phyloP scores from a whole-genome alignment of 306 rosid species.

The Hippophae tibetana region DNA sequence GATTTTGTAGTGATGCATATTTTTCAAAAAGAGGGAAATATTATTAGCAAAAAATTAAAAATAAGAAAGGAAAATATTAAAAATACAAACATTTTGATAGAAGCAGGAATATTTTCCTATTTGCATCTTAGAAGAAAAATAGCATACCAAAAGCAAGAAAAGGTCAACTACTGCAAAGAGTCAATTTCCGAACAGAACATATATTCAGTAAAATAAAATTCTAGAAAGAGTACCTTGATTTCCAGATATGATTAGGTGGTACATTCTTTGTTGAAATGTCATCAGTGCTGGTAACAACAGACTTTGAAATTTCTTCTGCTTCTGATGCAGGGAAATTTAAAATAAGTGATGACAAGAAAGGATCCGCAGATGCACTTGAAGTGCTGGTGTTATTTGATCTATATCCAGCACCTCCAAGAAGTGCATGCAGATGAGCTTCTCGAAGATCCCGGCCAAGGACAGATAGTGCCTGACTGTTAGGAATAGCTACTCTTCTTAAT shows the following conservation, averaged over 20 bases:
- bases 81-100: too few species aligned
- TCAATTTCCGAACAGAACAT: too few species aligned
- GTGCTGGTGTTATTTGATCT: conserved; percentile 47
- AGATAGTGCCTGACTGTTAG: conserved; percentile 64
- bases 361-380: conserved; percentile 65
- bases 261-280: conserved; percentile 42
- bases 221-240: conserved; percentile 59
- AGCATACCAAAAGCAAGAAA: too few species aligned
- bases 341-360: conserved; percentile 77
- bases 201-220: background rate
- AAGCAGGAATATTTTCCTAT: too few species aligned
- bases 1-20: too few species aligned
- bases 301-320: conserved; percentile 83
- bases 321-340: conserved; percentile 77
- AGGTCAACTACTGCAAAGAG: too few species aligned
- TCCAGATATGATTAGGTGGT: conserved; percentile 62
- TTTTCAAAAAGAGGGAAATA: too few species aligned
- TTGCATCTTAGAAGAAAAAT: too few species aligned
- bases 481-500: conserved; percentile 71
- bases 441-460: conserved; percentile 93
- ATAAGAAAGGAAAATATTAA: too few species aligned
- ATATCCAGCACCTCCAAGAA: conserved; percentile 62
- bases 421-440: conserved; percentile 93
- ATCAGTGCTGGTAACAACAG: conserved; percentile 55
- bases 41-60: too few species aligned